phyloP scores from a whole-genome alignment of 441 rosid species.

The Rhodomyrtus psidioides region DNA sequence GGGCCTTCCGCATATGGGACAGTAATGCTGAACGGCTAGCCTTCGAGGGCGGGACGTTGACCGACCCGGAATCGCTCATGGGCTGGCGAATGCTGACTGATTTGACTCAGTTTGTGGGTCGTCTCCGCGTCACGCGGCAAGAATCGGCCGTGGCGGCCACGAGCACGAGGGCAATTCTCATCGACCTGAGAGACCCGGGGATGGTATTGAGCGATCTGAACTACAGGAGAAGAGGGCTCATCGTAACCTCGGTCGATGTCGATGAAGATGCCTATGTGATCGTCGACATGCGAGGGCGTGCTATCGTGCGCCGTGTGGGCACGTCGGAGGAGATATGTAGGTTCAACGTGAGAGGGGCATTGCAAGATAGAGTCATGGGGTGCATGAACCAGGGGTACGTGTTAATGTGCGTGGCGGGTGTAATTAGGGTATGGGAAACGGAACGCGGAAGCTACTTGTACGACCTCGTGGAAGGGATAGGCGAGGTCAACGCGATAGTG shows the following conservation, averaged over 20 bases:
- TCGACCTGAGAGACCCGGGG: slow-evolving; percentile 54
- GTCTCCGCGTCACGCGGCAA: slow-evolving; percentile 42
- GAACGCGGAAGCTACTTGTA: slow-evolving; percentile 41
- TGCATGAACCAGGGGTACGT: slow-evolving; percentile 64
- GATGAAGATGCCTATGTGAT: slow-evolving; percentile 38
- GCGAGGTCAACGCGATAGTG: slow-evolving; percentile 47
- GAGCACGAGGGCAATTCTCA: slow-evolving; percentile 28
- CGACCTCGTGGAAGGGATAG: slow-evolving; percentile 39
- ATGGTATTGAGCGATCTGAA: slow-evolving; percentile 24
- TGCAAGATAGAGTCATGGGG: slow-evolving; percentile 35
- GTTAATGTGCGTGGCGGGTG: slow-evolving; percentile 60
- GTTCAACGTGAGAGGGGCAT: slow-evolving; percentile 26
- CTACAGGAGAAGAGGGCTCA: slow-evolving; percentile 26
- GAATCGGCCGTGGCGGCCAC: slow-evolving; percentile 78
- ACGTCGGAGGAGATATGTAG: slow-evolving; percentile 33
- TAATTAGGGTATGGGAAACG: slow-evolving; percentile 51
- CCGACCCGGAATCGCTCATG: slow-evolving; percentile 57
- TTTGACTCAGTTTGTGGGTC: slow-evolving; percentile 52
- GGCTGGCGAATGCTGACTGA: slow-evolving; percentile 81
- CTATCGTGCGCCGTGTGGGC: slow-evolving; percentile 44
- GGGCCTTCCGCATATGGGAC: slow-evolving; percentile 76
- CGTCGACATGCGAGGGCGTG: slow-evolving; percentile 44
- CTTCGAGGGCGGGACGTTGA: slow-evolving; percentile 46
- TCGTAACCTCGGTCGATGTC: slow-evolving; percentile 38
- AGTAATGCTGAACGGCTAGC: slow-evolving; percentile 32